Base-by-base conservation (phyloP, 441 rosid species). In the Adansonia grandidieri region DNA sequence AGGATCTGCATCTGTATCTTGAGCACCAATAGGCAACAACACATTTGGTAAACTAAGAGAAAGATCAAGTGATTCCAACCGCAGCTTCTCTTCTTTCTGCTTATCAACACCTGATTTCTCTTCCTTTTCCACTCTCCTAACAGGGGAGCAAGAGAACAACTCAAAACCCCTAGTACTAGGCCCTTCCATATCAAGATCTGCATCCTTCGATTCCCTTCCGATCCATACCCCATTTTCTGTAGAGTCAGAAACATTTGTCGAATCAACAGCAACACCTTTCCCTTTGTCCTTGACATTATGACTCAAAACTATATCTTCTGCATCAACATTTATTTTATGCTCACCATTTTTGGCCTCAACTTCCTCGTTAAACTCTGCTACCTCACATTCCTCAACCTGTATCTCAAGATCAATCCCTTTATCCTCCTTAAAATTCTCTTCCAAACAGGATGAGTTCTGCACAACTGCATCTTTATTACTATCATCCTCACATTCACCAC, bases 151-250 rank as follows among this genome's bases (percentile, higher is more conserved):
- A n/a, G 93, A 84, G 78, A 96, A 96, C 83, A 96, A 88, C 75
- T 93, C 97, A 84, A 96, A 96, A 37, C 94, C 99, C 85, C 95
- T 86, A 20, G 80, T 81, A 80, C 99, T 96, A 51, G 95, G 98
- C 72, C 92, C 97, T 85, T 89, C 95, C 75, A 86, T 79, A 80
- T 87, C 92, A 76, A 85, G 89, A 53, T 88, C 89, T 80, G 54
- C 80, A 61, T 86, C 86, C 75, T 80, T 82, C 7, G 86, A 37
- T 67, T 86, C 91, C 70, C 80, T 81, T 80, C 85, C 93, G 14
- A 81, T 72, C 81, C 85, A 84, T 37, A 70, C 60, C 60, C 83
- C 84, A 80, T 86, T 83, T 74, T 88, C 90, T 5, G 80, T 76
- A 57, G 85, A 82, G 68, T 80, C 88, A 75, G 78, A 47, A 60